These are phyloP conservation scores for Apiospora pterosperma DNA, from an alignment of 2,329 filamentous ascomycete species.

Conservation along the genomic window DNA sequence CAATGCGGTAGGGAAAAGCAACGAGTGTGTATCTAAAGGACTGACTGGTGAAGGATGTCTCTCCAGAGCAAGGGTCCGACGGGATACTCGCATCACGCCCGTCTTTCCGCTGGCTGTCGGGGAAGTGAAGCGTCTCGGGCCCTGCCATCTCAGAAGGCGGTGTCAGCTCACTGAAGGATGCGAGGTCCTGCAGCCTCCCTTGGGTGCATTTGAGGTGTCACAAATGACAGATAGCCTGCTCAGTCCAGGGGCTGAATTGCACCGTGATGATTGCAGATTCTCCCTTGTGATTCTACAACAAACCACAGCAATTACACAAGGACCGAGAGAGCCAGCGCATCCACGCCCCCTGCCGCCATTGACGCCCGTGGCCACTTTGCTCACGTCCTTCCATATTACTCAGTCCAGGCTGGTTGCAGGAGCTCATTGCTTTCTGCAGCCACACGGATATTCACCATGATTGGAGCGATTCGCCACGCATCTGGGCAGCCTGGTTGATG, in stretches of 20 bases:
- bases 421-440: background rate
- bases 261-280: background rate
- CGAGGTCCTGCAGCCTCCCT: background rate
- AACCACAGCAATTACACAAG: background rate
- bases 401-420: background rate
- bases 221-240: background rate
- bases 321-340: background rate
- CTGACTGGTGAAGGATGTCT: background rate
- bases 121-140: background rate
- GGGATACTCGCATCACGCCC: background rate
- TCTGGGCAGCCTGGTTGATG: background rate
- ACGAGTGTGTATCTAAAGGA: background rate
- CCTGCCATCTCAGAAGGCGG: background rate
- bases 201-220: background rate
- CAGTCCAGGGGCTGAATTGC: background rate
- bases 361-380: background rate
- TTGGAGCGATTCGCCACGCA: background rate
- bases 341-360: background rate
- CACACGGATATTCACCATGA: background rate
- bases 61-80: background rate
- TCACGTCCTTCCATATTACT: background rate
- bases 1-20: background rate
- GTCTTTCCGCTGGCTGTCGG: background rate
- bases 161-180: background rate
- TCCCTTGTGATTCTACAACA: background rate